Evolutionary conservation across 2,329 filamentous ascomycete species (phyloP).

Genomic region (Incumbomyces delicatus): DNA sequence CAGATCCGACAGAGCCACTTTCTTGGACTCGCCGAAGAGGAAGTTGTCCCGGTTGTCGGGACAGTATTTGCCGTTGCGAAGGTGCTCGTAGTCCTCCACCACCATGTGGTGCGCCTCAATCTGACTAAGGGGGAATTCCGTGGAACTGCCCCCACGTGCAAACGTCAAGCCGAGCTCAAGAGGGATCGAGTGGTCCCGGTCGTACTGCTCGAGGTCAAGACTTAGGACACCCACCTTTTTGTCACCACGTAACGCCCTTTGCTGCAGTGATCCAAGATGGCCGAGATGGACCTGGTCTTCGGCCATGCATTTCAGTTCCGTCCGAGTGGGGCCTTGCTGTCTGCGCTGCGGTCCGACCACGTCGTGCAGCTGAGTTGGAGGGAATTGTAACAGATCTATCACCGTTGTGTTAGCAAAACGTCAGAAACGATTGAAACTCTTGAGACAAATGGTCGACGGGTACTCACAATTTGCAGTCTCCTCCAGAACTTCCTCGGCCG

Average conservation of each 20-base stretch:
- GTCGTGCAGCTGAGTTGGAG: neutral
- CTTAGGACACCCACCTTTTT: neutral
- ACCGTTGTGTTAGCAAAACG: neutral
- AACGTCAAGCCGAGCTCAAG: constrained; percentile 13
- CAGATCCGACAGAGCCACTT: neutral
- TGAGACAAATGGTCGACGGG: neutral
- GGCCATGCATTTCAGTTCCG: neutral
- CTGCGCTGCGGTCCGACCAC: neutral
- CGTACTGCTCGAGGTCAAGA: neutral
- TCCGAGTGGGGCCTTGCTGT: neutral
- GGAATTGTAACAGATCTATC: neutral
- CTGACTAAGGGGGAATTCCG: neutral
- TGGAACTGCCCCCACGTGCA: constrained; percentile 1
- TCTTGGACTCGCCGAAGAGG: neutral
- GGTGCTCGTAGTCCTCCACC: constrained; percentile 8
- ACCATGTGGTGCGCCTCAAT: neutral
- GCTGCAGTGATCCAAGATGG: neutral
- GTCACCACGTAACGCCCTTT: neutral
- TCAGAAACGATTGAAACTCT: neutral
- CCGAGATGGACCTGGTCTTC: neutral
- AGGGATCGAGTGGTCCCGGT: neutral
- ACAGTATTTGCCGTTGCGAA: neutral
- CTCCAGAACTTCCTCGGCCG: constrained; percentile 12
- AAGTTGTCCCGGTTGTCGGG: neutral
- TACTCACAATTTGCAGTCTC: neutral